Evolutionary conservation across 148 eudicot genomes (phyloP).

Genomic region (Nepenthes mirabilis): DNA sequence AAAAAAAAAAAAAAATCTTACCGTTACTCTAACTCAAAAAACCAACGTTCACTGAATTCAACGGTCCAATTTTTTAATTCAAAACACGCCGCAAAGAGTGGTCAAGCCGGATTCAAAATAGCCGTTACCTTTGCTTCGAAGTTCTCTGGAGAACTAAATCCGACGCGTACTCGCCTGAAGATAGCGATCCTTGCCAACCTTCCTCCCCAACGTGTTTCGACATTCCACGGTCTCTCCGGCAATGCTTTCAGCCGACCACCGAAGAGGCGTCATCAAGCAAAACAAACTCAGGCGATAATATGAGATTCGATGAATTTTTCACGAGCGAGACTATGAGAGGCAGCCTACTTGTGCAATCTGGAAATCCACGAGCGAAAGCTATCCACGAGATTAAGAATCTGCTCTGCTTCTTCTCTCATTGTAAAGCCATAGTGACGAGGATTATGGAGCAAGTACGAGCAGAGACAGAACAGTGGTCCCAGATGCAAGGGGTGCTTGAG

Average conservation of each 20-base stretch:
- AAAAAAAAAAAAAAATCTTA: no score
- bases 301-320: no score
- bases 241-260: slow-evolving; percentile 3
- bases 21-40: no score
- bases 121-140: slow-evolving; percentile 11
- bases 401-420: slow-evolving; percentile 12
- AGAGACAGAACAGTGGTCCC: slow-evolving; percentile 95
- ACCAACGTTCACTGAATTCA: no score
- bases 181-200: slow-evolving; percentile 9
- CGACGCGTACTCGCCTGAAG: slow-evolving; percentile 11
- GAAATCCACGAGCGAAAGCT: slow-evolving; percentile 26
- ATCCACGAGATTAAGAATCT: slow-evolving; percentile 9
- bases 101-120: no score
- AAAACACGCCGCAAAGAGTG: no score
- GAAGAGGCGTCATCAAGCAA: slow-evolving; percentile 9
- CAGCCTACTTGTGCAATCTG: slow-evolving; percentile 15
- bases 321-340: not conserved
- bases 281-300: not conserved
- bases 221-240: slow-evolving; percentile 35
- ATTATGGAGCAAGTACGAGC: slow-evolving; percentile 88
- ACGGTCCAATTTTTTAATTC: no score
- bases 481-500: slow-evolving; percentile 89
- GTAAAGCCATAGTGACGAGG: slow-evolving; percentile 64
- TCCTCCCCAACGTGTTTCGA: slow-evolving; percentile 37
- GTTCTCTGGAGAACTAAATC: slow-evolving; percentile 14